Evolutionary conservation across 1,284 basidiomycete genomes (phyloP).

Genomic region (Heterobasidion parviporum): DNA sequence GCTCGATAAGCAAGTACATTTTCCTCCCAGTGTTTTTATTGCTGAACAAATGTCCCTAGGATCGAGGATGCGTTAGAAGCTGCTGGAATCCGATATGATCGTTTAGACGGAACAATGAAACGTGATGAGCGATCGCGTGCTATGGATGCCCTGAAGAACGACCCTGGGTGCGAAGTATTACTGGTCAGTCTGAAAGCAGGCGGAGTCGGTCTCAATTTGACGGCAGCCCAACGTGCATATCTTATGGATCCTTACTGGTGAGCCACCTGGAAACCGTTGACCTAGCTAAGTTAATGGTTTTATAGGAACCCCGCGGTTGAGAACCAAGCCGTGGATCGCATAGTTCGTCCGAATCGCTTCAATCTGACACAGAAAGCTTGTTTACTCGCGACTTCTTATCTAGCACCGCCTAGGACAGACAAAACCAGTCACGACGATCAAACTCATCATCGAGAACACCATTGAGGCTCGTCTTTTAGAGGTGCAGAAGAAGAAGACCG

Average conservation of each 20-base stretch:
- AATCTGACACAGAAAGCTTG: conserved; percentile 2
- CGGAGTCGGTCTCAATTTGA: conserved; percentile 93
- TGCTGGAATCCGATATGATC: conserved; percentile 76
- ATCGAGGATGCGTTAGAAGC: conserved; percentile 86
- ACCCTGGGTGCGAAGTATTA: conserved; percentile 83
- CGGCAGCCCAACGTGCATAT: conserved; percentile 87
- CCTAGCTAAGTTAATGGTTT: background rate
- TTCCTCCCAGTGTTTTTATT: background rate
- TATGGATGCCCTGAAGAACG: conserved; percentile 83
- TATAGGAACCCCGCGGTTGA: conserved; percentile 92
- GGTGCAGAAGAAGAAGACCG: conserved; percentile 93
- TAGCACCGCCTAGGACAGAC: conserved; percentile 93
- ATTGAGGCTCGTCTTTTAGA: conserved; percentile 86
- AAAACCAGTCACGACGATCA: conserved; percentile 82
- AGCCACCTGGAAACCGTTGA: conserved; percentile 12
- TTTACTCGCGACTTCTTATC: conserved; percentile 9
- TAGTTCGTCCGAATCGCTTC: conserved; percentile 37
- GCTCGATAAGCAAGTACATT: conserved; percentile 73
- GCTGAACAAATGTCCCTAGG: conserved; percentile 26
- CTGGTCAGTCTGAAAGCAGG: conserved; percentile 95
- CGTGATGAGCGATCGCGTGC: conserved; percentile 86
- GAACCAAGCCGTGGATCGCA: conserved; percentile 92
- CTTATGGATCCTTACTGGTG: conserved; percentile 95
- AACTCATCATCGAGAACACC: conserved; percentile 87
- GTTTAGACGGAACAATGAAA: conserved; percentile 95